Percentiles rank a stretch among this genome's conserved stretches.
phyloP scores from a whole-genome alignment of 1,139 yeast genomes.

The Pichia terricola region DNA sequence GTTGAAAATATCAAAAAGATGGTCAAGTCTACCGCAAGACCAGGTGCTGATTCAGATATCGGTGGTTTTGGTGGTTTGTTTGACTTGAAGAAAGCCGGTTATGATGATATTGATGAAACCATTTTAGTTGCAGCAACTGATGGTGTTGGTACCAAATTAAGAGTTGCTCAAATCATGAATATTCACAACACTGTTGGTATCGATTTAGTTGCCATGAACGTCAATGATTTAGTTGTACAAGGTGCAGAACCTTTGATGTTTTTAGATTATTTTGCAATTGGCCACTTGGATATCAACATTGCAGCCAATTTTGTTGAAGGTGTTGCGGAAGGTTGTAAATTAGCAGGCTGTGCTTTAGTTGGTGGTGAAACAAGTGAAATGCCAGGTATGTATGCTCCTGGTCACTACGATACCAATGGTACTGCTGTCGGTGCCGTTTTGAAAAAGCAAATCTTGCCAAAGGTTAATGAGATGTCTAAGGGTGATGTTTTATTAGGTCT shows the following conservation, averaged over 20 bases:
- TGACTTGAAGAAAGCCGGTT: slow-evolving; percentile 84
- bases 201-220: slow-evolving; percentile 98
- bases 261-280: slow-evolving; percentile 94
- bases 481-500: slow-evolving; percentile 85
- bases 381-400: slow-evolving; percentile 97
- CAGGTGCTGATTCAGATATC: slow-evolving; percentile 96
- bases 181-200: slow-evolving; percentile 96
- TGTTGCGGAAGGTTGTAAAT: slow-evolving; percentile 92
- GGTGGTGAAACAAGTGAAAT: slow-evolving; percentile 99
- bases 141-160: slow-evolving; percentile 96
- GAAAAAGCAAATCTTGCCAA: slow-evolving; percentile 67
- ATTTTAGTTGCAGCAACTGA: slow-evolving; percentile 95
- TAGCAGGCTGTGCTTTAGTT: slow-evolving; percentile 94
- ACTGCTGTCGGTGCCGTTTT: slow-evolving; percentile 99
- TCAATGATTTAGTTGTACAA: slow-evolving; percentile 93
- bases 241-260: slow-evolving; percentile 97
- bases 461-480: slow-evolving; percentile 48
- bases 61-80: slow-evolving; percentile 99
- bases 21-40: slow-evolving; percentile 89
- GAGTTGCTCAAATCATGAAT: slow-evolving; percentile 83
- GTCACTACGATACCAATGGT: slow-evolving; percentile 97
- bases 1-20: slow-evolving; percentile 85
- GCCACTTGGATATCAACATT: slow-evolving; percentile 71
- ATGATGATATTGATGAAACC: slow-evolving; percentile 57
- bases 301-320: slow-evolving; percentile 90